A percentile compares a stretch with the other conserved stretches of the same genome.
Evolutionary conservation across 371 early-diverging fungal species (phyloP).

Genomic region (Mucor saturninus): DNA sequence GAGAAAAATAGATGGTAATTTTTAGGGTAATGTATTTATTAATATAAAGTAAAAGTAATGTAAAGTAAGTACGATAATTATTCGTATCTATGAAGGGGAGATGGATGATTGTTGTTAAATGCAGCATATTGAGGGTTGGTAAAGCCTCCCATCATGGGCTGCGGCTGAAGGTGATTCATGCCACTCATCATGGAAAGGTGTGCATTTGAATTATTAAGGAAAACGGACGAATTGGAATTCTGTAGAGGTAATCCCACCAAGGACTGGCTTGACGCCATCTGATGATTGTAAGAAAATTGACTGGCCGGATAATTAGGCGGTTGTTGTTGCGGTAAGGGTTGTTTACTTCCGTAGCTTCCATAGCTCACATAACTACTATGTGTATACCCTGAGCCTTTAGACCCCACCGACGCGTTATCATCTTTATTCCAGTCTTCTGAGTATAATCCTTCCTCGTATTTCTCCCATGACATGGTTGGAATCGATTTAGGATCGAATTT

Average conservation of each 20-base stretch:
- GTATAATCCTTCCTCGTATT: slow-evolving; percentile 72
- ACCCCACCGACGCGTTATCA: slow-evolving; percentile 30
- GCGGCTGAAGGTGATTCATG: slow-evolving; percentile 1
- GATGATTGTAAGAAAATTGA: slow-evolving; percentile 10
- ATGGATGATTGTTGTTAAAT: slow-evolving; percentile 7
- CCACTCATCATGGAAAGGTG: slow-evolving; percentile 14
- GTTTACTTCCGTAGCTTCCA: slow-evolving; percentile 18
- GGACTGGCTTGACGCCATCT: slow-evolving; percentile 3
- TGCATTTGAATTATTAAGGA: slow-evolving; percentile 10
- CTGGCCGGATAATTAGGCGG: slow-evolving; percentile 7
- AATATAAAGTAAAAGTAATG: too few relatives aligned
- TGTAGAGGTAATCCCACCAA: slow-evolving; percentile 1
- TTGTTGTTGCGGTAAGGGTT: neutral
- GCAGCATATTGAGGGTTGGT: slow-evolving; percentile 10
- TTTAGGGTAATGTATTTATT: too few relatives aligned
- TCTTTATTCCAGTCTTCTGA: slow-evolving; percentile 27
- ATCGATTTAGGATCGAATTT: slow-evolving; percentile 72
- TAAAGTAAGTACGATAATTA: neutral
- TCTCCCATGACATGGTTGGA: slow-evolving; percentile 85
- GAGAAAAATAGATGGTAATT: too few relatives aligned
- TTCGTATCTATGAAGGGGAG: slow-evolving; percentile 13
- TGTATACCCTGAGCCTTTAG: slow-evolving; percentile 33
- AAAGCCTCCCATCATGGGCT: slow-evolving; percentile 5
- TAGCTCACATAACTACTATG: slow-evolving; percentile 45
- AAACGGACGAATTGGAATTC: slow-evolving; percentile 12